Evolutionary conservation across 2,329 filamentous ascomycete genomes (phyloP).

Genomic region (Fusarium sp.): DNA sequence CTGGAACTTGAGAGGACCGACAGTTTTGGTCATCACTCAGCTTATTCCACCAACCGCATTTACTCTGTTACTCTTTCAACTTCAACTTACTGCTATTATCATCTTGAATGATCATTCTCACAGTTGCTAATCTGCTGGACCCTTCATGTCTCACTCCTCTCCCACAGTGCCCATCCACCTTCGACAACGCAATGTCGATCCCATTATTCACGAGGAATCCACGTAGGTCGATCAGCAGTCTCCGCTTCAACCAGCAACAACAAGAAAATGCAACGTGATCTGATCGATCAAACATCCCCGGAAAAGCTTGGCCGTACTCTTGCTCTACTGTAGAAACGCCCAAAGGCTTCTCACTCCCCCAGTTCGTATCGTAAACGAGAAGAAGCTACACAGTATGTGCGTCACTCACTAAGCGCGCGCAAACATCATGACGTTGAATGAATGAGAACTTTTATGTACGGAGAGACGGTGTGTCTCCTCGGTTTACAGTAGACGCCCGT

Average conservation of each 20-base stretch:
- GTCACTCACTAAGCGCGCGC: slow-evolving; percentile 31
- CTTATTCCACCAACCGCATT: slow-evolving; percentile 5
- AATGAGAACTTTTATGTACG: background rate
- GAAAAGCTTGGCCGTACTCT: slow-evolving; percentile 31
- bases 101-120: background rate
- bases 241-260: slow-evolving; percentile 20
- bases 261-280: slow-evolving; percentile 35
- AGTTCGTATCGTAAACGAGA: slow-evolving; percentile 1
- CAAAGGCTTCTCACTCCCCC: slow-evolving; percentile 1
- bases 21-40: slow-evolving; percentile 13
- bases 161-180: slow-evolving; percentile 1
- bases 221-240: slow-evolving; percentile 18
- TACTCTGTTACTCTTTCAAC: background rate
- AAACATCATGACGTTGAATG: slow-evolving; percentile 25
- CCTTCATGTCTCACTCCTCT: slow-evolving; percentile 17
- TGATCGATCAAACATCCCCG: slow-evolving; percentile 34
- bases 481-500: background rate
- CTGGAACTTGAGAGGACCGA: slow-evolving; percentile 13
- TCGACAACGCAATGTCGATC: slow-evolving; percentile 23
- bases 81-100: background rate
- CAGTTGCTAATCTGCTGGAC: background rate
- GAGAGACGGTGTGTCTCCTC: background rate
- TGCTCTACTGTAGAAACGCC: slow-evolving; percentile 25
- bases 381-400: background rate
- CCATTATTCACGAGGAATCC: slow-evolving; percentile 16